Evolutionary conservation across 108 stramenopile genomes (phyloP).

Genomic region (Chaetoceros tenuissimus): DNA sequence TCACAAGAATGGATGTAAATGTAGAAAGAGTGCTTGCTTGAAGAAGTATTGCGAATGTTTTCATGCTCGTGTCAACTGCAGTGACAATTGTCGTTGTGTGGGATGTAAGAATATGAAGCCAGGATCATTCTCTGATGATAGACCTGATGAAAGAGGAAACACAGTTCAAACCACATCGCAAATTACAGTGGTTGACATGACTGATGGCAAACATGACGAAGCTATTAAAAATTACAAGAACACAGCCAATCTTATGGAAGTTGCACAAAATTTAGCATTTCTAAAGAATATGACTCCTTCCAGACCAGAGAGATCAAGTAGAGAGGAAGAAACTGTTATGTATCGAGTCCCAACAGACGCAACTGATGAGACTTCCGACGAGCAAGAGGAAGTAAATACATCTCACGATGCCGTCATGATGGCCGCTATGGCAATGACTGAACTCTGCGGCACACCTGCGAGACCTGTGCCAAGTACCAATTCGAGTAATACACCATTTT

Average conservation of each 20-base stretch:
- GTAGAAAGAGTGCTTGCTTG: constrained; percentile 85
- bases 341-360: not conserved
- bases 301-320: not conserved
- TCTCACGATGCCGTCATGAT: constrained; percentile 20
- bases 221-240: constrained; percentile 2
- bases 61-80: constrained; percentile 75
- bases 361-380: constrained; percentile 1
- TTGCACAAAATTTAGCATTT: constrained; percentile 64
- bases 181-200: not conserved
- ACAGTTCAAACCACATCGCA: not conserved
- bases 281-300: not conserved
- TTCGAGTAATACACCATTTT: no score
- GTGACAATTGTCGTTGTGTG: constrained; percentile 80
- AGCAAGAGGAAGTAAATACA: constrained; percentile 16
- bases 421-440: constrained; percentile 55
- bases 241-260: constrained; percentile 25
- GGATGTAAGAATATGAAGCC: constrained; percentile 81
- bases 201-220: not conserved
- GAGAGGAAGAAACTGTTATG: not conserved
- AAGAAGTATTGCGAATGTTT: constrained; percentile 97
- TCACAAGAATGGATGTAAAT: constrained; percentile 94
- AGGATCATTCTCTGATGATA: constrained; percentile 23
- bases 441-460: constrained; percentile 14
- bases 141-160: not conserved
- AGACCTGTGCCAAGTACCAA: no score